Percentiles rank a stretch among this genome's conserved stretches.
Conservation (phyloP, 2,329 filamentous ascomycete genomes). For the Pseudohalonectria lignicola region DNA sequence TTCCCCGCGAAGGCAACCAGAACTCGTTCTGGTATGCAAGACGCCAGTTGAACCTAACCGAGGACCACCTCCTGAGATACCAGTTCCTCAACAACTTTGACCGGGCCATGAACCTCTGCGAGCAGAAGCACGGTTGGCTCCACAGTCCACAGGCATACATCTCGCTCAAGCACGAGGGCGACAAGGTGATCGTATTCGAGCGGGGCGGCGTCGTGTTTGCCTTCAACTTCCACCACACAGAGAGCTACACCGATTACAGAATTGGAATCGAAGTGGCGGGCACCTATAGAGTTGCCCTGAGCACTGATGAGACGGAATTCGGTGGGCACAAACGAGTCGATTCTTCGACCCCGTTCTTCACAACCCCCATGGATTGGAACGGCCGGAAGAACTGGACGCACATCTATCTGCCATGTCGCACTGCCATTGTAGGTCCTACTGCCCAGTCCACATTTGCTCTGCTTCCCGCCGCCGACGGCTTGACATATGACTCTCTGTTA, state of each 20-base stretch:
- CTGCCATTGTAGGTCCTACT: constrained; percentile 65
- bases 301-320: constrained; percentile 65
- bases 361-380: constrained; percentile 85
- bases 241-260: constrained; percentile 85
- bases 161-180: constrained; percentile 82
- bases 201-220: constrained; percentile 81
- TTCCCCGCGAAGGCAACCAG: constrained; percentile 83
- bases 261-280: constrained; percentile 78
- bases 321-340: constrained; percentile 74
- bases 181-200: constrained; percentile 96
- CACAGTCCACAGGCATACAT: constrained; percentile 79
- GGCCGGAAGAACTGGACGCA: constrained; percentile 81
- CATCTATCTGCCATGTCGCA: constrained; percentile 77
- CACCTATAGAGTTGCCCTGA: constrained; percentile 78
- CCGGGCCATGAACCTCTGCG: constrained; percentile 75
- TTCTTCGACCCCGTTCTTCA: constrained; percentile 80
- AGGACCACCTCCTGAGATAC: constrained; percentile 79
- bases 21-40: constrained; percentile 94
- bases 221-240: constrained; percentile 86
- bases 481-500: too few species aligned
- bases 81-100: constrained; percentile 91
- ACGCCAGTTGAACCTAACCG: constrained; percentile 84
- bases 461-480: too few species aligned
- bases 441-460: too few species aligned
- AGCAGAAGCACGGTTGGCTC: constrained; percentile 88